Conservation (phyloP, 345 rosid genomes). For the Trapa incisa region DNA sequence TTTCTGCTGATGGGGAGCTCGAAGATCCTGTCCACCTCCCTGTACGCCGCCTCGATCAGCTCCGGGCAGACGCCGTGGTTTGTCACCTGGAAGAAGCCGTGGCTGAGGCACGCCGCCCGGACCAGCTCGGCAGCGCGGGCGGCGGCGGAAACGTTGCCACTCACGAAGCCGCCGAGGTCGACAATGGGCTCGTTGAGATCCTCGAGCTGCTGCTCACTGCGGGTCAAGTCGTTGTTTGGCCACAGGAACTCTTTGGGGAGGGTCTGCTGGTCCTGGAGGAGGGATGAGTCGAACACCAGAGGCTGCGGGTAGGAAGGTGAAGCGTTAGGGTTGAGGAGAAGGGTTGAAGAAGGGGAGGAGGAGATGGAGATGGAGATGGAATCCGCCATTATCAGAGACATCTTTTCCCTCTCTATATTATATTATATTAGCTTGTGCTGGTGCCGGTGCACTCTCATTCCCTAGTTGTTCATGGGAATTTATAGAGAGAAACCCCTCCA, state of each 20-base stretch:
- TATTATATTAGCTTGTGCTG: no score
- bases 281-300: slow-evolving; percentile 19
- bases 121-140: slow-evolving; percentile 25
- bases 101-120: slow-evolving; percentile 32
- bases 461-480: no score
- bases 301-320: neutral
- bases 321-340: slow-evolving; percentile 5
- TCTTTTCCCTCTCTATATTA: neutral
- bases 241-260: slow-evolving; percentile 38
- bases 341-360: slow-evolving; percentile 10
- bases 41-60: slow-evolving; percentile 26
- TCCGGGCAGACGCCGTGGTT: slow-evolving; percentile 37
- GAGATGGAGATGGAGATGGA: slow-evolving; percentile 7
- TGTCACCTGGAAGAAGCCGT: slow-evolving; percentile 50
- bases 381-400: slow-evolving; percentile 16
- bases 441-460: no score
- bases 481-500: no score
- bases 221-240: slow-evolving; percentile 27
- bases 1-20: slow-evolving; percentile 31
- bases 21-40: slow-evolving; percentile 24
- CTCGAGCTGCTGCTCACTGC: neutral
- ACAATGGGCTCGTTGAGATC: slow-evolving; percentile 40
- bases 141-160: slow-evolving; percentile 24
- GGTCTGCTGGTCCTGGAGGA: slow-evolving; percentile 18
- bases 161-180: slow-evolving; percentile 32